Percentiles rank a stretch among this genome's conserved stretches.
phyloP scores from a whole-genome alignment of 1,284 basidiomycete species.

The Sporisorium exsertum region DNA sequence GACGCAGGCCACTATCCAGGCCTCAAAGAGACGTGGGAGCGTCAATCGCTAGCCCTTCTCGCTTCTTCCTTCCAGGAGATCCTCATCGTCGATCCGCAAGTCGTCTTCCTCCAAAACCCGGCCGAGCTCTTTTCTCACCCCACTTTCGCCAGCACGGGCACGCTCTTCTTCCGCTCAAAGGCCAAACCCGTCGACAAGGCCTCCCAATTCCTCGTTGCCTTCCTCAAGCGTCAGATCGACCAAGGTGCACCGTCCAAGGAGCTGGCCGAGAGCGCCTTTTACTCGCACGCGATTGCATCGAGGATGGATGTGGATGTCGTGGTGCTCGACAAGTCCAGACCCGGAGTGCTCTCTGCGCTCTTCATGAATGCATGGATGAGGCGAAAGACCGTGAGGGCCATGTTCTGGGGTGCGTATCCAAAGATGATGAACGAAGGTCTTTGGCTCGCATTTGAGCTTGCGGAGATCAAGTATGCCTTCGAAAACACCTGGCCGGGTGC shows the following conservation, averaged over 20 bases:
- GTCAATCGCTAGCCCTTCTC: constrained; percentile 31
- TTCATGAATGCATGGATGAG: constrained; percentile 48
- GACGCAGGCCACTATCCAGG: constrained; percentile 38
- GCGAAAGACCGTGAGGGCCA: constrained; percentile 12
- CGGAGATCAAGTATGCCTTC: constrained; percentile 36
- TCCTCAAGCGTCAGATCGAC: constrained; percentile 49
- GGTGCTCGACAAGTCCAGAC: constrained; percentile 41
- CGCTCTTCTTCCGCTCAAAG: constrained; percentile 48
- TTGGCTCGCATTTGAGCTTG: constrained; percentile 41
- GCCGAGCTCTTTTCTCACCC: constrained; percentile 32
- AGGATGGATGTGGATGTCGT: constrained; percentile 48
- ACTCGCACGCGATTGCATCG: constrained; percentile 32
- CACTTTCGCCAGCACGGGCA: constrained; percentile 29
- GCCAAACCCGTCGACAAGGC: constrained; percentile 32
- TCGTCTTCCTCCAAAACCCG: constrained; percentile 49
- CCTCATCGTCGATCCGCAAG: constrained; percentile 35
- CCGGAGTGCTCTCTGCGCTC: constrained; percentile 38
- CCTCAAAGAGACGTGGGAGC: constrained; percentile 30
- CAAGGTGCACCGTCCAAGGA: constrained; percentile 29
- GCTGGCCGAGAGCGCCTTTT: constrained; percentile 35
- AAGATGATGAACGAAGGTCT: constrained; percentile 43
- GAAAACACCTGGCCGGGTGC: constrained; percentile 49
- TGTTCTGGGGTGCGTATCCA: constrained; percentile 34
- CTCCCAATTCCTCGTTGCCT: constrained; percentile 43
- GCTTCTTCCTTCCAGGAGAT: constrained; percentile 40